Conservation (phyloP, 768 basidiomycete species). For the Leucogyrophana mollusca region DNA sequence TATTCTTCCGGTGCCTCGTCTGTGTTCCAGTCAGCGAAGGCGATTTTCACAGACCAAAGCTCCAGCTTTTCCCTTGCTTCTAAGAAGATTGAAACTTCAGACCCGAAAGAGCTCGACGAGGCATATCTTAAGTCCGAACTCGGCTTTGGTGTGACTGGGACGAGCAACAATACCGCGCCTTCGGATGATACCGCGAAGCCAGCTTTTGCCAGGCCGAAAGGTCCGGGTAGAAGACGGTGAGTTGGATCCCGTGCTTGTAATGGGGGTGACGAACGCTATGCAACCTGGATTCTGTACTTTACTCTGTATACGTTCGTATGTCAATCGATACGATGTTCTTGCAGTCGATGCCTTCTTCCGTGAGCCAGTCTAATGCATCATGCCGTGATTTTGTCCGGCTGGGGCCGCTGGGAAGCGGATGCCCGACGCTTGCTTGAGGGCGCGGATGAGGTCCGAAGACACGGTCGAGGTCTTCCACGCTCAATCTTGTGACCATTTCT, state of each 20-base stretch:
- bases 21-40: constrained; percentile 57
- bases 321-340: no score
- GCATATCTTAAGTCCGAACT: constrained; percentile 61
- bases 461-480: neutral
- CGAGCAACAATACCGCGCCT: constrained; percentile 14
- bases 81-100: constrained; percentile 81
- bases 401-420: constrained; percentile 4
- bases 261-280: no score
- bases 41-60: constrained; percentile 42
- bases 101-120: constrained; percentile 71
- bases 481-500: constrained; percentile 6
- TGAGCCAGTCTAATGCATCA: no score
- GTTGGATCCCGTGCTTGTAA: neutral
- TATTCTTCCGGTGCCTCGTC: constrained; percentile 72
- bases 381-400: no score
- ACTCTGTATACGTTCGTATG: no score
- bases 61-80: constrained; percentile 41
- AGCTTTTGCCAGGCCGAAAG: constrained; percentile 68
- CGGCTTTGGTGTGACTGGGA: constrained; percentile 24
- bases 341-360: no score
- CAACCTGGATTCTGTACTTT: no score
- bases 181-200: constrained; percentile 27
- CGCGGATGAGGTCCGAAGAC: constrained; percentile 25
- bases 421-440: neutral
- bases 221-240: constrained; percentile 58